Percentiles rank a stretch among this genome's conserved stretches.
Conservation (phyloP, 2,329 filamentous ascomycete species). For the Alternaria metachromatica region DNA sequence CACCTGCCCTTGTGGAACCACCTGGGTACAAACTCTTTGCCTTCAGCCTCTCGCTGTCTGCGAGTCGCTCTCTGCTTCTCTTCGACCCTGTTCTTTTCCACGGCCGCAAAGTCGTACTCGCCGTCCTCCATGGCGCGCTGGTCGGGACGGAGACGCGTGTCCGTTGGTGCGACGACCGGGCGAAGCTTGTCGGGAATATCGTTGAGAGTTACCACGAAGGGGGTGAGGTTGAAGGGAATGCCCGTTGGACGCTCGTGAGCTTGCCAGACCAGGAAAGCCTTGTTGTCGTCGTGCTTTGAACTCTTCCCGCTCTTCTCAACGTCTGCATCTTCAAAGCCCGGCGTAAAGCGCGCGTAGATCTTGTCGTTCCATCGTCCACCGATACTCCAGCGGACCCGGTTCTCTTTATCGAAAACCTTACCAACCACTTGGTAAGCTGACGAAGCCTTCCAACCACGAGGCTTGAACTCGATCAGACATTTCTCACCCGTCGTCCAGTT, state of each 20-base stretch:
- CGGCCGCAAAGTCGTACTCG: slow-evolving; percentile 91
- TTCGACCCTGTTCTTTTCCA: slow-evolving; percentile 93
- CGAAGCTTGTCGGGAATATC: slow-evolving; percentile 83
- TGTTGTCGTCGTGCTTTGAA: slow-evolving; percentile 66
- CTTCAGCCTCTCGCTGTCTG: slow-evolving; percentile 73
- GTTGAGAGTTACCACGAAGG: slow-evolving; percentile 94
- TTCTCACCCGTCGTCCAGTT: slow-evolving; percentile 95
- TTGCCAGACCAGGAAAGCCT: slow-evolving; percentile 93
- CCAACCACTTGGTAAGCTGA: slow-evolving; percentile 89
- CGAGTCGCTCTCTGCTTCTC: slow-evolving; percentile 85
- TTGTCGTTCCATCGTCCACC: slow-evolving; percentile 98
- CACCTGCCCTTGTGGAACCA: slow-evolving; percentile 83
- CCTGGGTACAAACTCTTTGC: slow-evolving; percentile 80
- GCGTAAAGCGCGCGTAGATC: slow-evolving; percentile 90
- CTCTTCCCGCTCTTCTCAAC: slow-evolving; percentile 52
- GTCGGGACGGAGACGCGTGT: slow-evolving; percentile 90
- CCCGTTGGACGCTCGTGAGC: slow-evolving; percentile 79
- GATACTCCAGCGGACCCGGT: slow-evolving; percentile 85
- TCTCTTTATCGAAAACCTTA: slow-evolving; percentile 79
- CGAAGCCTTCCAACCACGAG: slow-evolving; percentile 92
- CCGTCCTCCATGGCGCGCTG: slow-evolving; percentile 98
- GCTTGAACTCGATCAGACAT: slow-evolving; percentile 90
- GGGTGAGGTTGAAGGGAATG: slow-evolving; percentile 96
- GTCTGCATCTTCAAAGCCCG: slow-evolving; percentile 81
- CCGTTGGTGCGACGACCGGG: slow-evolving; percentile 84